Base-by-base conservation (phyloP, 2,329 filamentous ascomycete species). In the Cercospora sp. region DNA sequence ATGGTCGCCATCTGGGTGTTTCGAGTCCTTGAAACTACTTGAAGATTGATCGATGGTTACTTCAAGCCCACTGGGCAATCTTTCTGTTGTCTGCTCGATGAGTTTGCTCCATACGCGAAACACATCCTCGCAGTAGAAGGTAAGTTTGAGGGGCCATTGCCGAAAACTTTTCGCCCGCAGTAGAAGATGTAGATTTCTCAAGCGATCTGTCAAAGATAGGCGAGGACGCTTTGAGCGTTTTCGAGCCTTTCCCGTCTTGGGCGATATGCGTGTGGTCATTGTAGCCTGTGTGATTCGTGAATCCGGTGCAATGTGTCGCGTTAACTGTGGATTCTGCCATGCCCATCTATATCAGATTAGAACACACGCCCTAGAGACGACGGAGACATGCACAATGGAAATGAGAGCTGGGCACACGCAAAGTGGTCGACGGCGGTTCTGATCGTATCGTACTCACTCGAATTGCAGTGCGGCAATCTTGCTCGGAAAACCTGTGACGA, bases 381-480 rank as follows among this genome's bases (percentile, higher is more conserved):
- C 26, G 7, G 48, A 8, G 23, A 53, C 48, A 16, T 59, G 28
- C 16, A 36, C 30, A 30, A 16, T 3, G 18, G 6, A 18, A n/a
- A 59, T 59, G 28, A 59, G 23, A 53, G 48, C 23, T 16, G 10
- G 12, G 23, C 23, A 28, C 48, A 13, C 23, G 48, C 16, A 53
- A 28, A 53, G 20, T 48, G 13, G 48, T 23, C 3, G 12, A 53
- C 23, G 13, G 10, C 23, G 26, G 26, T 53, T 53, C 23, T 23
- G 28, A 28, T 6, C 53, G 13, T 20, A 13, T 26, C 16, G 33
- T 23, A 83, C 88, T 77, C 84, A 95, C 91, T 98, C 94, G 77
- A 99, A 98, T 76, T 98, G 94, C 71, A 99, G 81, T 0, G 95
- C 95, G 0, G 92, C 93, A 40, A 94, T 88, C 75, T 90, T 90